These are phyloP conservation scores for Chrysosporium keratinophilum DNA, from an alignment of 2,329 filamentous ascomycete species.

Conservation along the genomic window DNA sequence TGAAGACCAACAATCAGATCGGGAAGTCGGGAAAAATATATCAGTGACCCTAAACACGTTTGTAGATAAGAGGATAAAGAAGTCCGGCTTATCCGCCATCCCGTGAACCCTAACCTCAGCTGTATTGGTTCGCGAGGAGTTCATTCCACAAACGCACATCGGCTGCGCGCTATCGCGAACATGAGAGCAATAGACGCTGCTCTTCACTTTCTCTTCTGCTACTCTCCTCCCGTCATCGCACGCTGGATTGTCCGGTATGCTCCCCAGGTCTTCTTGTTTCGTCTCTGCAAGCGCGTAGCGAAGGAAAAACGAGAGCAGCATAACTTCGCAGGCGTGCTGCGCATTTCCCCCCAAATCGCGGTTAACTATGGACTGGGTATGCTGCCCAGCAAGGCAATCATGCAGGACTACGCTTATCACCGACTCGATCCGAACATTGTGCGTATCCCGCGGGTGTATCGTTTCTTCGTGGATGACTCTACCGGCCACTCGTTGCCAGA, in stretches of 20 bases:
- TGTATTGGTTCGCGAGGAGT: no score
- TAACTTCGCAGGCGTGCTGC: slow-evolving; percentile 2
- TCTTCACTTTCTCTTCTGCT: background rate
- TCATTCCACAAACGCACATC: no score
- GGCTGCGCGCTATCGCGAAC: no score
- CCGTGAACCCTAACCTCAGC: no score
- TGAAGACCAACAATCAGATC: no score
- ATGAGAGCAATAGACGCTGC: background rate
- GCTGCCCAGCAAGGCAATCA: slow-evolving; percentile 9
- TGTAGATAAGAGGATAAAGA: no score
- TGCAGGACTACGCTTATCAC: slow-evolving; percentile 18
- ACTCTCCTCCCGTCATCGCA: background rate
- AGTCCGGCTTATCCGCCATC: no score
- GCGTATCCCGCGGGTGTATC: slow-evolving; percentile 19
- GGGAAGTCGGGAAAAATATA: no score
- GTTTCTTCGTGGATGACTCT: slow-evolving; percentile 16
- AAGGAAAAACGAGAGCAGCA: background rate
- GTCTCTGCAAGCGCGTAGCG: background rate
- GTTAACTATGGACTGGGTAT: slow-evolving; percentile 19
- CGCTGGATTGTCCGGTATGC: background rate
- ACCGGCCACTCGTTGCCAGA: slow-evolving; percentile 2
- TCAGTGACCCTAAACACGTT: no score
- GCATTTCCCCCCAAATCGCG: slow-evolving; percentile 15
- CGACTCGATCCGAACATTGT: slow-evolving; percentile 18
- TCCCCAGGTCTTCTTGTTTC: slow-evolving; percentile 9